Percentiles rank a stretch among this genome's conserved stretches.
Evolutionary conservation across 352 stramenopile species (phyloP).

Genomic region (Phytophthora sansomeana): DNA sequence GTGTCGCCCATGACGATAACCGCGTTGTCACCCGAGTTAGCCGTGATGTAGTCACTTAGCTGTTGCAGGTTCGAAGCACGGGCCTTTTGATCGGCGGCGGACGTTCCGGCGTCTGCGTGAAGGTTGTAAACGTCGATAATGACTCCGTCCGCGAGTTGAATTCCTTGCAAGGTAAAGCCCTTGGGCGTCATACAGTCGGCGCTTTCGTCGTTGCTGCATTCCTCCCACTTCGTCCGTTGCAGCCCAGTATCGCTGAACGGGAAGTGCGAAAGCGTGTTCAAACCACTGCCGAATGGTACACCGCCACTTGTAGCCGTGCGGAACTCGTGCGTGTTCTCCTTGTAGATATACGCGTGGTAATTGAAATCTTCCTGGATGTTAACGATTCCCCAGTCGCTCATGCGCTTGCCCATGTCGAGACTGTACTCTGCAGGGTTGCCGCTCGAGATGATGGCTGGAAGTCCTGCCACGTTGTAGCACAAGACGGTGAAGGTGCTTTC

Average conservation of each 20-base stretch:
- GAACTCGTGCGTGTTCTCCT: slow-evolving; percentile 50
- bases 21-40: slow-evolving; percentile 53
- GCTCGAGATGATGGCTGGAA: slow-evolving; percentile 56
- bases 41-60: slow-evolving; percentile 49
- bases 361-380: slow-evolving; percentile 61
- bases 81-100: slow-evolving; percentile 39
- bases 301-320: slow-evolving; percentile 57
- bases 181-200: slow-evolving; percentile 67
- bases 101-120: slow-evolving; percentile 50
- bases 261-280: slow-evolving; percentile 61
- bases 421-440: slow-evolving; percentile 48
- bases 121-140: slow-evolving; percentile 62
- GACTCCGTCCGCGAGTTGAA: slow-evolving; percentile 54
- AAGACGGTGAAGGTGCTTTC: slow-evolving; percentile 53
- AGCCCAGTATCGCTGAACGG: slow-evolving; percentile 48
- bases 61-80: slow-evolving; percentile 54
- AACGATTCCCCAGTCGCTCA: slow-evolving; percentile 49
- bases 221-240: slow-evolving; percentile 50
- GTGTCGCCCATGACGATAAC: slow-evolving; percentile 66
- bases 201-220: slow-evolving; percentile 54
- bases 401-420: slow-evolving; percentile 56
- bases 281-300: slow-evolving; percentile 51
- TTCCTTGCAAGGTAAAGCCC: slow-evolving; percentile 54
- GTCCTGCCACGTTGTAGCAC: slow-evolving; percentile 56
- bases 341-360: slow-evolving; percentile 49